These are phyloP conservation scores for Hymenotorrendiella dingleyae DNA, from an alignment of 2,329 filamentous ascomycete genomes.

Conservation along the genomic window DNA sequence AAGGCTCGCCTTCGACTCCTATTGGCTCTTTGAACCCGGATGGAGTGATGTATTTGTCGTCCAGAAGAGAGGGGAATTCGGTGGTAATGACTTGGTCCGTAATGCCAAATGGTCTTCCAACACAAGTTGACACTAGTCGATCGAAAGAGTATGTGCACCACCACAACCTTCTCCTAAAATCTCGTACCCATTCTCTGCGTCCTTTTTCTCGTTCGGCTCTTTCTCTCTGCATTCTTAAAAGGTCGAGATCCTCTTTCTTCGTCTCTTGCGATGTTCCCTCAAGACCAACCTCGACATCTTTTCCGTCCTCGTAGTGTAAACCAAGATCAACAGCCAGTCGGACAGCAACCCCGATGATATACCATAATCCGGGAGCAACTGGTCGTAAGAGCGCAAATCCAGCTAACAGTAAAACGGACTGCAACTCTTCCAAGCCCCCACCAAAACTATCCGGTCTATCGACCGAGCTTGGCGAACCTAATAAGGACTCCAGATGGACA, in stretches of 20 bases:
- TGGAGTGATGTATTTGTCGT: constrained; percentile 82
- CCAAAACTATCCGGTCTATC: constrained; percentile 60
- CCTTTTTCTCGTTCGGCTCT: constrained; percentile 47
- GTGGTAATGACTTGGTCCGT: constrained; percentile 96
- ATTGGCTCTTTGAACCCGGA: constrained; percentile 60
- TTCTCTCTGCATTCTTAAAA: constrained; percentile 30
- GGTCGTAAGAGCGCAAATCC: constrained; percentile 88
- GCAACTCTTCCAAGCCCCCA: constrained; percentile 87
- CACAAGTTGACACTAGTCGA: constrained; percentile 88
- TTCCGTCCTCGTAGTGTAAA: constrained; percentile 85
- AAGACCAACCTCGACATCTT: constrained; percentile 54
- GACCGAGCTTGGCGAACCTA: constrained; percentile 49
- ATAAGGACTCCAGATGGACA: constrained; percentile 80
- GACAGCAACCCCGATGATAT: constrained; percentile 91
- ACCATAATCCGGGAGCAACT: constrained; percentile 91
- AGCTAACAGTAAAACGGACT: constrained; percentile 85
- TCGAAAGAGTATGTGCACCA: constrained; percentile 97
- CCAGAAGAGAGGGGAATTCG: constrained; percentile 82
- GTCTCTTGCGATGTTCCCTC: constrained; percentile 36
- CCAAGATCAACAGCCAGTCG: constrained; percentile 87
- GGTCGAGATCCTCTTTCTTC: constrained; percentile 29
- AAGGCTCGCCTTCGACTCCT: constrained; percentile 53
- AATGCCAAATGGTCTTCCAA: constrained; percentile 87
- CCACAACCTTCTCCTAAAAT: constrained; percentile 82
- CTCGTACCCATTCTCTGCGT: constrained; percentile 75